Evolutionary conservation across 805 yeast species (phyloP).

Genomic region (Osmozyma mogii): DNA sequence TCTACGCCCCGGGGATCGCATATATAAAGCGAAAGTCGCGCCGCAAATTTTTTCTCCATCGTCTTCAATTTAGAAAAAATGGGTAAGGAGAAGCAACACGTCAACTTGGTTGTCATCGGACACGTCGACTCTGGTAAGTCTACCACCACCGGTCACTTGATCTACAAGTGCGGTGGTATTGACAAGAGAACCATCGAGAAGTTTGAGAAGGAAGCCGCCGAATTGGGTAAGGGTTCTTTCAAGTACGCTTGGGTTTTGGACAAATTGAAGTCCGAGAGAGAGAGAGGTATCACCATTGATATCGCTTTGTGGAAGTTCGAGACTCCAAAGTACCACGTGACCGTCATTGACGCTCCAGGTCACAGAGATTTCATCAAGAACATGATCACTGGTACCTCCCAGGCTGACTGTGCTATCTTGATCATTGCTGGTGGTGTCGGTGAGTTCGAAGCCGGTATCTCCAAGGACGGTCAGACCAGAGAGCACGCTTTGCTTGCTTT

Average conservation of each 20-base stretch:
- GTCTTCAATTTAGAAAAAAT: constrained; percentile 1
- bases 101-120: constrained; percentile 6
- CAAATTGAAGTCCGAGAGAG: constrained; percentile 93
- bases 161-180: constrained; percentile 8
- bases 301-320: constrained; percentile 90
- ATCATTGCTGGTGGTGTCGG: constrained; percentile 89
- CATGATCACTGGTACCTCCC: constrained; percentile 93
- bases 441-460: constrained; percentile 94
- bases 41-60: constrained; percentile 1
- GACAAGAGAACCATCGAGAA: constrained; percentile 7
- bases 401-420: constrained; percentile 87
- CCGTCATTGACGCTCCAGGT: constrained; percentile 93
- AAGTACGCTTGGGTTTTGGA: constrained; percentile 97
- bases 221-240: constrained; percentile 71
- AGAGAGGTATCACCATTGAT: constrained; percentile 95
- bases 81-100: constrained; percentile 5
- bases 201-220: constrained; percentile 6
- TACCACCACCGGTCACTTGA: constrained; percentile 6
- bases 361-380: constrained; percentile 95
- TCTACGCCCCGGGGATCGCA: too few species aligned
- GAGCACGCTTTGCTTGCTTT: constrained; percentile 77
- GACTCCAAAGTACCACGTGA: constrained; percentile 82
- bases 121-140: constrained; percentile 7
- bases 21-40: not conserved
- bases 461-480: constrained; percentile 92